phyloP scores from a whole-genome alignment of 179 eudicot genomes.

The Corrigiola litoralis region DNA sequence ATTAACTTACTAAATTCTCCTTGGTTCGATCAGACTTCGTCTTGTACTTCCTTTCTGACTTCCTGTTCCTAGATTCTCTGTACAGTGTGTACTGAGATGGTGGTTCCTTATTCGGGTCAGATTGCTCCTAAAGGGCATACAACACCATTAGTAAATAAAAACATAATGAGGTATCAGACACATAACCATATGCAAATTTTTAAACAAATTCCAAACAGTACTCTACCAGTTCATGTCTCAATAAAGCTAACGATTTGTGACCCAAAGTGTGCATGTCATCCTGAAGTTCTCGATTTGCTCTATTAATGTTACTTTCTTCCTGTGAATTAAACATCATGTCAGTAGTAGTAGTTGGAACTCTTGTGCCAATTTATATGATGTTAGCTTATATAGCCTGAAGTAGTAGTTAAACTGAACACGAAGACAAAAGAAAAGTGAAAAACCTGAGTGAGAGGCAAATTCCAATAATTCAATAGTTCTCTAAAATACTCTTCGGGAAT shows the following conservation, averaged over 20 bases:
- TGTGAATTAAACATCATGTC: background rate
- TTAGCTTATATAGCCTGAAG: too few relatives aligned
- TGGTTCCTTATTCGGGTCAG: background rate
- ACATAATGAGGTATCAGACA: too few relatives aligned
- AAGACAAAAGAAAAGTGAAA: background rate
- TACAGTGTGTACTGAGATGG: background rate
- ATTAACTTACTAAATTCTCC: background rate
- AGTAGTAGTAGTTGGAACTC: background rate
- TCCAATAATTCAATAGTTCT: background rate
- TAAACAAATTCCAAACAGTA: background rate
- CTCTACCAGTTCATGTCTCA: background rate
- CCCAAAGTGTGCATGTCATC: conserved; percentile 4
- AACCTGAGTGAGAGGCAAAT: background rate
- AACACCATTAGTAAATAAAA: too few relatives aligned
- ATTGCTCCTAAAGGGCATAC: background rate
- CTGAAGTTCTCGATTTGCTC: background rate
- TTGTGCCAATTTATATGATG: background rate
- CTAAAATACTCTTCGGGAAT: background rate
- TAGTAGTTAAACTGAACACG: too few relatives aligned
- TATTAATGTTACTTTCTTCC: background rate
- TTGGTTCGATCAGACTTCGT: background rate
- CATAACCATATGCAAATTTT: too few relatives aligned
- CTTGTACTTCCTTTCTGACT: background rate
- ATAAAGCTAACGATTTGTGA: background rate
- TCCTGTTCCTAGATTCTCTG: background rate